phyloP scores from a whole-genome alignment of 345 rosid species.

The Abelmoschus esculentus region DNA sequence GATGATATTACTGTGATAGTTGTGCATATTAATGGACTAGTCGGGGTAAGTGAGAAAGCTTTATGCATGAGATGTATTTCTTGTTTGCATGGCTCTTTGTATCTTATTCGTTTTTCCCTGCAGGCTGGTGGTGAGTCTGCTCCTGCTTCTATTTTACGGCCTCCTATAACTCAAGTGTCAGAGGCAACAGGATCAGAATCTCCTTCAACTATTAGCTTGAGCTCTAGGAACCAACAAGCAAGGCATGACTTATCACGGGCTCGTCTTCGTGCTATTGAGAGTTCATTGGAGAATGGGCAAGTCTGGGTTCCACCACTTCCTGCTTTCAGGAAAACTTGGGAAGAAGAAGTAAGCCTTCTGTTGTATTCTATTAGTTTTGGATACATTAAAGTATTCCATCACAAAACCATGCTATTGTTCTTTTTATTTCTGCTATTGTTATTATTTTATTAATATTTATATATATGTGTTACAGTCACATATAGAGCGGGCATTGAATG shows the following conservation, averaged over 20 bases:
- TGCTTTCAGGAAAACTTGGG: slow-evolving; percentile 15
- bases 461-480: slow-evolving; percentile 58
- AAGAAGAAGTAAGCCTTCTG: not conserved
- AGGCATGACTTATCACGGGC: slow-evolving; percentile 93
- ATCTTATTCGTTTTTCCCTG: slow-evolving; percentile 9
- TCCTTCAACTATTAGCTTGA: slow-evolving; percentile 72
- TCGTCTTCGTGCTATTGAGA: slow-evolving; percentile 87
- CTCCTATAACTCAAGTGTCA: slow-evolving; percentile 65
- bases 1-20: slow-evolving; percentile 97
- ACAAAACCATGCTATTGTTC: too few relatives aligned
- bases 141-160: slow-evolving; percentile 33
- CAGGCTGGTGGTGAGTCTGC: slow-evolving; percentile 49
- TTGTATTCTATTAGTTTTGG: too few relatives aligned
- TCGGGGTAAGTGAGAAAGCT: slow-evolving; percentile 40
- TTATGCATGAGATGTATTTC: not conserved
- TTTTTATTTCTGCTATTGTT: not conserved
- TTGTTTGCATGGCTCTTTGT: slow-evolving; percentile 14
- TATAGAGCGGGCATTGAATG: slow-evolving; percentile 74
- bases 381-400: too few relatives aligned
- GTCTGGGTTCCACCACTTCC: slow-evolving; percentile 87
- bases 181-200: slow-evolving; percentile 86
- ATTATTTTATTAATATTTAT: too few relatives aligned
- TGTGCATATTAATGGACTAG: slow-evolving; percentile 74
- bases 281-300: slow-evolving; percentile 78
- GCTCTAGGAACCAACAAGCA: slow-evolving; percentile 57